These are phyloP conservation scores for Pichia cactophila DNA, from an alignment of 1,139 yeast genomes.

Conservation along the genomic window DNA sequence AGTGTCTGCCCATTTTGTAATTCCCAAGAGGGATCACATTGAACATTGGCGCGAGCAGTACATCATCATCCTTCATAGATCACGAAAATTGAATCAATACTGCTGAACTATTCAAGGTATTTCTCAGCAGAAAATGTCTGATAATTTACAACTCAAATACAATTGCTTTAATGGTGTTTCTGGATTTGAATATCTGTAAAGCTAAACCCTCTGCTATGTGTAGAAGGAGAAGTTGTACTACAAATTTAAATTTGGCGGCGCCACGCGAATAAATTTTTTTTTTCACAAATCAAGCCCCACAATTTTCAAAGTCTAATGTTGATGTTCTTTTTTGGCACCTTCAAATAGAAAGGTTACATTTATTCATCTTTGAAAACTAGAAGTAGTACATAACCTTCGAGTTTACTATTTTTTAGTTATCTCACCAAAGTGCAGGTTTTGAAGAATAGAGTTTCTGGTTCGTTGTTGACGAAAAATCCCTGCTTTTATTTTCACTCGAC, in stretches of 20 bases:
- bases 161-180: no score
- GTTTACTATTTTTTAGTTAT: background rate
- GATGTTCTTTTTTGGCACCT: no score
- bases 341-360: no score
- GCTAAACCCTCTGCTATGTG: no score
- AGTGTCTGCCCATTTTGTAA: background rate
- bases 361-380: background rate
- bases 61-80: no score
- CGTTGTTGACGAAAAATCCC: background rate
- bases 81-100: no score
- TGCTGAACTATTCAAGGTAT: no score
- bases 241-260: background rate
- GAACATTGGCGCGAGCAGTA: background rate
- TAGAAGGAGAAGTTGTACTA: background rate
- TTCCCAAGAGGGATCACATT: background rate
- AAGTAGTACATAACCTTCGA: background rate
- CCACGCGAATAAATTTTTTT: background rate
- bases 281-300: background rate
- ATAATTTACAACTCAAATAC: no score
- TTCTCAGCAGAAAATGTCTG: no score
- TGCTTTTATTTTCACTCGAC: background rate
- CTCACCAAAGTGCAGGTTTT: slow-evolving; percentile 3
- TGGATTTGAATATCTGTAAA: no score
- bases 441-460: background rate
- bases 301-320: no score